A percentile compares a stretch with the other conserved stretches of the same genome.
phyloP scores from a whole-genome alignment of 371 early-diverging fungal genomes.

The Mortierella sp. region DNA sequence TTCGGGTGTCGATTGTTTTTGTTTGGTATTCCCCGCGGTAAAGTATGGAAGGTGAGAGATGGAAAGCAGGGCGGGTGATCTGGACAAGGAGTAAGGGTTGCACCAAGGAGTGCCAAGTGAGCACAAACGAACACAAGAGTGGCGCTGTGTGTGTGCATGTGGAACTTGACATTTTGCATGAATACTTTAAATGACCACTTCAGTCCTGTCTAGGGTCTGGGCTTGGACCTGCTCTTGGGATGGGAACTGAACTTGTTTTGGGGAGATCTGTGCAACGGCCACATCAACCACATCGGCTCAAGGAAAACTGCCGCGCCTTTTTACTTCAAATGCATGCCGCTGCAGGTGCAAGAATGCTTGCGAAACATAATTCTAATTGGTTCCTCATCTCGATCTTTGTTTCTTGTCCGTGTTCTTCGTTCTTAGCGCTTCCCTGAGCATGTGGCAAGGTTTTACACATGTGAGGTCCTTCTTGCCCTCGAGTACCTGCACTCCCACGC shows the following conservation, averaged over 20 bases:
- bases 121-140: too few species aligned
- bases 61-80: too few species aligned
- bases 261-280: conserved; percentile 11
- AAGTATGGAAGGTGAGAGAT: too few species aligned
- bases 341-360: background rate
- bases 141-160: background rate
- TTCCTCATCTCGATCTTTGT: too few species aligned
- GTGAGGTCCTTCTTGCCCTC: conserved; percentile 80
- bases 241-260: background rate
- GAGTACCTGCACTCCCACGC: conserved; percentile 92
- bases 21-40: too few species aligned
- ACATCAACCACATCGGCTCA: background rate
- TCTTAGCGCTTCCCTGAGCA: conserved; percentile 85
- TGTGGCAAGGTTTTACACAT: conserved; percentile 86
- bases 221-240: too few species aligned
- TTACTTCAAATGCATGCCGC: background rate
- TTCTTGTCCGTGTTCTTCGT: background rate
- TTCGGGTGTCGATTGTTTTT: too few species aligned
- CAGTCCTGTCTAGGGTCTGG: conserved; percentile 2
- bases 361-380: too few species aligned
- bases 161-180: conserved; percentile 15
- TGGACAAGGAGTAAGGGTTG: conserved; percentile 1
- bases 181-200: conserved; percentile 19
- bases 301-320: background rate
- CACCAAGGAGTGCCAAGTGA: too few species aligned